These are phyloP conservation scores for Zoysia pacifica DNA, from an alignment of 176 grass and related monocot genomes.

Conservation along the genomic window DNA sequence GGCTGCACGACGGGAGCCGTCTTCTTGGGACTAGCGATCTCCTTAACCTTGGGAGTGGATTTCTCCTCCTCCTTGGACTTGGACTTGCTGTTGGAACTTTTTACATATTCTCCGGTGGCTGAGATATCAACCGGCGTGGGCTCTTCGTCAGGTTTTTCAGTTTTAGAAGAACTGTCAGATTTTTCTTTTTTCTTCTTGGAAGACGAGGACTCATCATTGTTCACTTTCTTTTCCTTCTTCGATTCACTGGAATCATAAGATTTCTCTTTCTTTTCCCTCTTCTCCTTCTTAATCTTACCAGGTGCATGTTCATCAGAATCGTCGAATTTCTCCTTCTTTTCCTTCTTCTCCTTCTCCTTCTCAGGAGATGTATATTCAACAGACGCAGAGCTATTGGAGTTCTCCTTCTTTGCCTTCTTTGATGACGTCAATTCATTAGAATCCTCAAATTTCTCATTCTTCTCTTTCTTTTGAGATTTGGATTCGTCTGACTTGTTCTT, in stretches of 20 bases:
- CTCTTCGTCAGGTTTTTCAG: background rate
- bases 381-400: too few relatives aligned
- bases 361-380: background rate
- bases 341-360: background rate
- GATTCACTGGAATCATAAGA: background rate
- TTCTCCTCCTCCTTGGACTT: background rate
- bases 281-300: background rate
- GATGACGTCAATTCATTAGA: background rate
- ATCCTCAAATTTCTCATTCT: too few relatives aligned
- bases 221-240: background rate
- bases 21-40: background rate
- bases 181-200: background rate
- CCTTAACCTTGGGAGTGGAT: too few relatives aligned
- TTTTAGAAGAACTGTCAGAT: too few relatives aligned
- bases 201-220: background rate
- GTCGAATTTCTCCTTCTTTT: background rate
- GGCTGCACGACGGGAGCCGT: slow-evolving; percentile 13
- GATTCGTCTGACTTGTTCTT: background rate
- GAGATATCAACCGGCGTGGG: background rate
- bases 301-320: background rate
- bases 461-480: background rate
- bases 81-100: background rate
- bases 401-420: background rate
- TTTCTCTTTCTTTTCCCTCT: background rate
- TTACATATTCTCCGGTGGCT: background rate